Evolutionary conservation across 768 basidiomycete species (phyloP).

Genomic region (Leccinum boreale): DNA sequence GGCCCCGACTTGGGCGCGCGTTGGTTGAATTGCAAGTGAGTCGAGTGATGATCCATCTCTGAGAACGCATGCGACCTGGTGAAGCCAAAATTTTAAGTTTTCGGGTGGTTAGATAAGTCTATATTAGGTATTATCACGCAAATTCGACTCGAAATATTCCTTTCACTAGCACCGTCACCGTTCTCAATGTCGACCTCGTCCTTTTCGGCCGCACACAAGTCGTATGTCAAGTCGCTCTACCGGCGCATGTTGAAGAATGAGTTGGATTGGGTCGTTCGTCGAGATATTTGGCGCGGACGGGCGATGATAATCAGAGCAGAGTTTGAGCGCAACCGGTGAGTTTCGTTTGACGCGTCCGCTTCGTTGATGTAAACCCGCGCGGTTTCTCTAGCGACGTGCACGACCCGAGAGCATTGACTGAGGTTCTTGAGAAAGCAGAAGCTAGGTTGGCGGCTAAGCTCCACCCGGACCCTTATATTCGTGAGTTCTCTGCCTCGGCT

Average conservation of each 20-base stretch:
- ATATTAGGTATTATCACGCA: slow-evolving; percentile 14
- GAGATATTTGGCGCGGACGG: slow-evolving; percentile 82
- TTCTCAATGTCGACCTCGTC: slow-evolving; percentile 51
- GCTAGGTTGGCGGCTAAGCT: slow-evolving; percentile 57
- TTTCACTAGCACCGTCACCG: slow-evolving; percentile 1
- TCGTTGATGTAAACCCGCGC: slow-evolving; percentile 12
- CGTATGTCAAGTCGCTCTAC: slow-evolving; percentile 91
- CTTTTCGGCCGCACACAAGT: slow-evolving; percentile 73
- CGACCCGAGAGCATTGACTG: slow-evolving; percentile 78
- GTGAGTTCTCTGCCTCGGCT: slow-evolving; percentile 49
- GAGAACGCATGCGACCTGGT: not conserved
- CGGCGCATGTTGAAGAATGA: slow-evolving; percentile 82
- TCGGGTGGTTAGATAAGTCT: not conserved
- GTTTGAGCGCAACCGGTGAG: slow-evolving; percentile 89
- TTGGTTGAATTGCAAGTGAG: slow-evolving; percentile 71
- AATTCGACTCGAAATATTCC: slow-evolving; percentile 7
- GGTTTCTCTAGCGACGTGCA: slow-evolving; percentile 60
- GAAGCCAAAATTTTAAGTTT: not conserved
- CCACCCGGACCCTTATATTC: slow-evolving; percentile 92
- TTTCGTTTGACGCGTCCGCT: not conserved
- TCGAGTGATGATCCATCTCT: slow-evolving; percentile 76
- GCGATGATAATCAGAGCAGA: slow-evolving; percentile 86
- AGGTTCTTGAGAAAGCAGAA: slow-evolving; percentile 79
- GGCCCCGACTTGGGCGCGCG: slow-evolving; percentile 69
- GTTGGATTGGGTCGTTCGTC: slow-evolving; percentile 84